Base-by-base conservation (phyloP, 192 early-diverging fungal species). In the Umbelopsis isabellina region DNA sequence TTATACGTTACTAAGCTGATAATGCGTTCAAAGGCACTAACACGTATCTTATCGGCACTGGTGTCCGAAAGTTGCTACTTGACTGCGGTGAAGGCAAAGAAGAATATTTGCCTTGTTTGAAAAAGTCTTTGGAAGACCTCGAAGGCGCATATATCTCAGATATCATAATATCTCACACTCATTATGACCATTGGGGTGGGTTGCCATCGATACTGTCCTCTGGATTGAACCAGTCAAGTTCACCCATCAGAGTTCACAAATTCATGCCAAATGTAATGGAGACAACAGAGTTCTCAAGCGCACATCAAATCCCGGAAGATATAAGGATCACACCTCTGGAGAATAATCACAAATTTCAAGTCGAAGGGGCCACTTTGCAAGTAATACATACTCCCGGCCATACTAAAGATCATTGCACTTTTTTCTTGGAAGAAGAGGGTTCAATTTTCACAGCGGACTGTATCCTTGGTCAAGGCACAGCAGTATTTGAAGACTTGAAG, bases 11-110 rank as follows among this genome's bases (percentile, higher is more conserved):
- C 10, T 49, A 6, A 46, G 2, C 55, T 37, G 12, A 37, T 52
- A 72, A 72, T 20, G 8, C 46, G 22, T 48, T 48, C 69, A 0
- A 45, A 89, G 87, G 86, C 30, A 94, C 95, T 49, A 97, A 97
- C 75, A 94, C 91, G 0, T 97, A 95, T 69, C 37, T 97, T 11
- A 78, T 97, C 45, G 95, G 95, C 23, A 81, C 80, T n/a, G 95
- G 95, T 1, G 25, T 75, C 16, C 74, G 78, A 46, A 88, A 91
- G 49, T 67, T 93, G 4, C 81, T 97, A 4, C 72, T 97, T 0
- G 95, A 95, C 66, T 88, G 91, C 4, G 93, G 93, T 41, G 90
- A 93, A 47, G 95, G 95, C 22, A 77, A 89, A 18, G 83, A 91
- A 0, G 89, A 83, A 21, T 97, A 92, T 76, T 72, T 86, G 20